Evolutionary conservation across 163 green algal species (phyloP).

Genomic region (Coccomyxa subellipsoidea): DNA sequence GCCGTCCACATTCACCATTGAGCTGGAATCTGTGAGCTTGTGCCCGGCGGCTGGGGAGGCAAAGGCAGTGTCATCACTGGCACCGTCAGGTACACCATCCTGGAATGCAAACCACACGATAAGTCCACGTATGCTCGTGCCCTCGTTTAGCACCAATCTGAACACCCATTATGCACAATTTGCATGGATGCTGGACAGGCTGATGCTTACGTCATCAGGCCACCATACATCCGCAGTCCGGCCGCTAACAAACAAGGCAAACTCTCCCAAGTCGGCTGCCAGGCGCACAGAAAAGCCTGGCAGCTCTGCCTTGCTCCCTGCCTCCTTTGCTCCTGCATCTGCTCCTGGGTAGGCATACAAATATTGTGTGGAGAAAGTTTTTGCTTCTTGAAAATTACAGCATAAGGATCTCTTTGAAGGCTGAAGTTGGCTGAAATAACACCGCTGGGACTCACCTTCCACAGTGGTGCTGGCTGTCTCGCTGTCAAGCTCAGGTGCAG

Average conservation of each 20-base stretch:
- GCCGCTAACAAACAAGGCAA: constrained; percentile 57
- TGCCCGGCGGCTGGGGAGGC: background rate
- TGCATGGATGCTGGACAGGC: background rate
- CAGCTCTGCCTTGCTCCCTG: background rate
- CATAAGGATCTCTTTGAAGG: background rate
- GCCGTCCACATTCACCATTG: constrained; percentile 51
- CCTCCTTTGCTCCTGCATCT: background rate
- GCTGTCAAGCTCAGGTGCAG: background rate
- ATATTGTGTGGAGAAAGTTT: too few relatives aligned
- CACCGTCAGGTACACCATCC: background rate
- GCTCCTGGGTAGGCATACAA: too few relatives aligned
- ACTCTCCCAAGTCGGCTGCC: constrained; percentile 52
- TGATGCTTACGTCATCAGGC: constrained; percentile 29
- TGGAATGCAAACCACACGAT: background rate
- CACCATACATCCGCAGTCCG: constrained; percentile 55
- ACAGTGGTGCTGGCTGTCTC: background rate
- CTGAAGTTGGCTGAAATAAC: background rate
- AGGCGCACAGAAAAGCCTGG: constrained; percentile 40
- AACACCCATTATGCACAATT: too few relatives aligned
- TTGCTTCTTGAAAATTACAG: too few relatives aligned
- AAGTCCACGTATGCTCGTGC: too few relatives aligned
- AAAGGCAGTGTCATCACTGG: background rate
- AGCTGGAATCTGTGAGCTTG: background rate
- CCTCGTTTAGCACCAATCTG: too few relatives aligned
- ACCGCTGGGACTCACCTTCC: too few relatives aligned